Evolutionary conservation across 495 filamentous ascomycete species (phyloP), one percentile per base, ranked within the genome.

Genomic region (Aspergillus ellipticus): DNA sequence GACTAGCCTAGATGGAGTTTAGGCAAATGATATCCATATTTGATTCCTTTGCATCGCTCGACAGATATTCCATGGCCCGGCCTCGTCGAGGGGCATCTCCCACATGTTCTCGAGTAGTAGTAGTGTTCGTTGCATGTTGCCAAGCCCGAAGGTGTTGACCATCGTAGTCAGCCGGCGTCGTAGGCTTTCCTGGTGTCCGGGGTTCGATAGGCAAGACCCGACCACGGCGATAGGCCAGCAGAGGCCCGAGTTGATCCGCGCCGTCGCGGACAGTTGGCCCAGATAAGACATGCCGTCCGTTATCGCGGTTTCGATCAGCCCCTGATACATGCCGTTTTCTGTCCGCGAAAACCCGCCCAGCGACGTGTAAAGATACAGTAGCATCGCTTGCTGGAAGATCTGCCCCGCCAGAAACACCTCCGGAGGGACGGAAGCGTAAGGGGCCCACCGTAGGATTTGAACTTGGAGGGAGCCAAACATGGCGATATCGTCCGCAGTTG

Each of bases 1-100:
- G 55, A 56, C 16, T 61, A 54, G 19, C 16, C 15, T 22, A 28
- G 24, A 28, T 28, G 7, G 24, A 28, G 15, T 22, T 35, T 35
- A 74, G 10, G 71, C 71, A 45, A 74, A 74, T 22, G 71, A 74
- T n/a, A 74, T 74, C 67, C 71, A 72, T 22, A 72, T 74, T 51
- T 74, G 68, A 8, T 72, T 66, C 39, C 64, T 50, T 47, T 72
- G 65, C 71, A 74, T 74, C 15, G 69, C 67, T 1, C 67, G 69
- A 51, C 67, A 74, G 16, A 74, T 74, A 56, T 72, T 72, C 69
- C 69, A 74, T 5, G 71, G 71, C 0, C 71, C 69, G 1, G 71
- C 63, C 46, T 70, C 61, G 0, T 64, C 53, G 0, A 54, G 17
- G 0, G 69, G 62, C 24, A 62, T 52, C 35, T 66, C 52, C 71